Percentiles rank a stretch among this genome's conserved stretches.
Conservation (phyloP, 345 rosid species). For the Populus ilicifolia region DNA sequence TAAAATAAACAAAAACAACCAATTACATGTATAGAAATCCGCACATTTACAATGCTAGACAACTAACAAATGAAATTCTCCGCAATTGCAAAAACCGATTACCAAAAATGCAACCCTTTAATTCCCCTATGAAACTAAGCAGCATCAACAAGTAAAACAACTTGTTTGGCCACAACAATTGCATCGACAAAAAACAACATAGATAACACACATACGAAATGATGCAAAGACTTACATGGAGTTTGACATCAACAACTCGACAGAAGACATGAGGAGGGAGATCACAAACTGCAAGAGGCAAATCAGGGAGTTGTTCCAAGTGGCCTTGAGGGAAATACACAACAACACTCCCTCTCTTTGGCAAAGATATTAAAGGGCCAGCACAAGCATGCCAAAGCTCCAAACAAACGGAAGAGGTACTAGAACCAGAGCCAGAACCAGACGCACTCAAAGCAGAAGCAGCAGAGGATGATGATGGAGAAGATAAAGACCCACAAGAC, state of each 20-base stretch:
- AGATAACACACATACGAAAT: not conserved
- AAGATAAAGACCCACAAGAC: conserved; percentile 52
- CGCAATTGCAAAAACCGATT: not conserved
- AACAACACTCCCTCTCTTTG: conserved; percentile 73
- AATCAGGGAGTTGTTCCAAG: conserved; percentile 73
- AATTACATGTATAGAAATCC: not conserved
- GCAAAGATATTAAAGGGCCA: conserved; percentile 91
- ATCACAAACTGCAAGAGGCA: conserved; percentile 55
- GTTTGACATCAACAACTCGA: conserved; percentile 92
- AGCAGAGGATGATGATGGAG: conserved; percentile 52
- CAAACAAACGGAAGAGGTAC: conserved; percentile 59
- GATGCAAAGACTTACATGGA: conserved; percentile 52
- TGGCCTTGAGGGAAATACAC: conserved; percentile 96
- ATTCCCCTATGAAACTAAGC: not conserved
- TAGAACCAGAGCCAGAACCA: conserved; percentile 35
- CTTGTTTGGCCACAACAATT: not conserved
- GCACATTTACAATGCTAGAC: not conserved
- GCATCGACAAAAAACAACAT: not conserved
- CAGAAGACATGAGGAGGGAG: conserved; percentile 79
- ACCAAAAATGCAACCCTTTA: not conserved
- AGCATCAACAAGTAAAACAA: not conserved
- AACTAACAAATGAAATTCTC: conserved; percentile 6
- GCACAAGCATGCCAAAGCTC: conserved; percentile 99
- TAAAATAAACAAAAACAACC: not conserved
- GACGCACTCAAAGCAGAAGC: conserved; percentile 45